Conservation (phyloP, 2,329 filamentous ascomycete genomes). For the Colletotrichum sp. region DNA sequence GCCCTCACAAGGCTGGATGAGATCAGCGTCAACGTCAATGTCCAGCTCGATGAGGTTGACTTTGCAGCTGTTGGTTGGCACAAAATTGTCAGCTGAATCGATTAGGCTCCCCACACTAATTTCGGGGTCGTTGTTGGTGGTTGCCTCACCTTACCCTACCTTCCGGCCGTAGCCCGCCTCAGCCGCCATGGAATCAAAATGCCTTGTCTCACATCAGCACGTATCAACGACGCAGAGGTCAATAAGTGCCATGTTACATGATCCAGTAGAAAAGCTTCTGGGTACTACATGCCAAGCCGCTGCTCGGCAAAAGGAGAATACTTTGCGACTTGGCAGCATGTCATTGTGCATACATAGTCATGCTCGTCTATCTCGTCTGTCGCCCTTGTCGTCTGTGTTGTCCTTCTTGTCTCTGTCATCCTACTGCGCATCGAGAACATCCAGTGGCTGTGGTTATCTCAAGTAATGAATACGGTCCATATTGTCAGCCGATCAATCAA, state of each 20-base stretch:
- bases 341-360: background rate
- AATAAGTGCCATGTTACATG: background rate
- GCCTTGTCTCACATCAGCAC: background rate
- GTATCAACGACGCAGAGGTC: background rate
- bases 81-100: background rate
- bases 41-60: background rate
- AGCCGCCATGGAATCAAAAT: background rate
- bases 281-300: background rate
- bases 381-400: too few relatives aligned
- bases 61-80: background rate
- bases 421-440: too few relatives aligned
- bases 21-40: too few relatives aligned
- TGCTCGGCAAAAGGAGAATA: background rate
- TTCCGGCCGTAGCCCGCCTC: background rate
- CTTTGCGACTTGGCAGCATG: background rate
- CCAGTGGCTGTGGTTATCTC: too few relatives aligned
- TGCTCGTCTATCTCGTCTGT: too few relatives aligned
- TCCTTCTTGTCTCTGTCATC: too few relatives aligned
- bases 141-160: background rate
- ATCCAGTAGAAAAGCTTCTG: accelerated
- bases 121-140: background rate
- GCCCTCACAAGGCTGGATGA: accelerated
- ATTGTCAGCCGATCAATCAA: too few relatives aligned
- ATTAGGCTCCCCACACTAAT: background rate
- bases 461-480: too few relatives aligned